Conservation (phyloP, 352 stramenopile species). For the Nothophytophthora sp. region DNA sequence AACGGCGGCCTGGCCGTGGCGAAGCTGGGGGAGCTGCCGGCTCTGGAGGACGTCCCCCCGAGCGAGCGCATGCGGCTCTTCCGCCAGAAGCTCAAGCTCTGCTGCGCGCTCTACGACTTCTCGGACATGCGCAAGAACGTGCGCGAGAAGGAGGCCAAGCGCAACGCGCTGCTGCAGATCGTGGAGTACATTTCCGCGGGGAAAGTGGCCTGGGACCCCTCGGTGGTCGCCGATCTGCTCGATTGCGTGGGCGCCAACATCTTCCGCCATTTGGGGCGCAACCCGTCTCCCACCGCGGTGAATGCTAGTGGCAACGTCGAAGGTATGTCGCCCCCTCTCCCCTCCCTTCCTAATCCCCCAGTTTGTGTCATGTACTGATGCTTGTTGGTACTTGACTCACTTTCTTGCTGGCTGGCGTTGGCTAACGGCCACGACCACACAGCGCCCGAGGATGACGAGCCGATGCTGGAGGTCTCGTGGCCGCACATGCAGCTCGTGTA, state of each 20-base stretch:
- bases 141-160: slow-evolving; percentile 87
- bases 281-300: slow-evolving; percentile 77
- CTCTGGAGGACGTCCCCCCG: slow-evolving; percentile 52
- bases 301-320: slow-evolving; percentile 46
- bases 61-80: slow-evolving; percentile 66
- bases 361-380: slow-evolving; percentile 3
- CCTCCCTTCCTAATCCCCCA: neutral
- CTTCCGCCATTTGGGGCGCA: slow-evolving; percentile 82
- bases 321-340: slow-evolving; percentile 20
- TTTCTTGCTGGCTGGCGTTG: slow-evolving; percentile 1
- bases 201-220: slow-evolving; percentile 59
- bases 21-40: slow-evolving; percentile 56
- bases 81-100: slow-evolving; percentile 69
- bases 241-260: slow-evolving; percentile 84
- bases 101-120: slow-evolving; percentile 61
- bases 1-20: slow-evolving; percentile 18
- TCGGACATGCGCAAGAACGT: slow-evolving; percentile 57
- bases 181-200: slow-evolving; percentile 96
- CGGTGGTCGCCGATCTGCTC: slow-evolving; percentile 69
- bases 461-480: slow-evolving; percentile 97
- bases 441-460: slow-evolving; percentile 98
- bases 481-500: slow-evolving; percentile 98
- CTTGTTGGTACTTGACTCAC: too few relatives aligned
- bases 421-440: too few relatives aligned
- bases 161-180: slow-evolving; percentile 96